phyloP scores from a whole-genome alignment of 306 rosid genomes.

The Lathyrus tuberosus region DNA sequence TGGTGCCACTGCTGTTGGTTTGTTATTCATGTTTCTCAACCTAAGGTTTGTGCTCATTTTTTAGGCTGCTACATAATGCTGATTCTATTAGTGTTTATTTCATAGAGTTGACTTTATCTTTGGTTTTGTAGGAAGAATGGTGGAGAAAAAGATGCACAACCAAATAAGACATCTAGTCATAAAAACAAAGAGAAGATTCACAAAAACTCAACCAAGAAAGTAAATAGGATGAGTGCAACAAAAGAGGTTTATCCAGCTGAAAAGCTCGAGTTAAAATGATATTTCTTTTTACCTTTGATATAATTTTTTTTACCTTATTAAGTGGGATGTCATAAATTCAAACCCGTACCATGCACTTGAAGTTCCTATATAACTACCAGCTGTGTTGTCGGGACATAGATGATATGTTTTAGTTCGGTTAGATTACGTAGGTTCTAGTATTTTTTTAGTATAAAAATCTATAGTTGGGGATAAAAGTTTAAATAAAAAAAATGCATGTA shows the following conservation, averaged over 20 bases:
- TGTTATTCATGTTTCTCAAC: slow-evolving; percentile 46
- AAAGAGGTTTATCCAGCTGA: slow-evolving; percentile 52
- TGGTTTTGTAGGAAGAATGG: slow-evolving; percentile 39
- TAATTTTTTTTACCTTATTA: too few species aligned
- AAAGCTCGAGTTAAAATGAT: slow-evolving; percentile 45
- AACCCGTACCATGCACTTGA: too few species aligned
- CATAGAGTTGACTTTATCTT: slow-evolving; percentile 8
- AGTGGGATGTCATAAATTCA: too few species aligned
- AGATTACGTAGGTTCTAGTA: too few species aligned
- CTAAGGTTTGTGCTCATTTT: slow-evolving; percentile 50
- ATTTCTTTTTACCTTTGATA: too few species aligned
- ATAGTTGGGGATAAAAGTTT: too few species aligned
- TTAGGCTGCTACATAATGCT: slow-evolving; percentile 17
- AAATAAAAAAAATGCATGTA: too few species aligned
- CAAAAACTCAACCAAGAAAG: slow-evolving; percentile 32
- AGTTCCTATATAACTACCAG: too few species aligned
- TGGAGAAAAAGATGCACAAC: slow-evolving; percentile 40
- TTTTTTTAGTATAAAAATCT: too few species aligned
- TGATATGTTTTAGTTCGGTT: too few species aligned
- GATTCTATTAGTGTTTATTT: slow-evolving; percentile 24
- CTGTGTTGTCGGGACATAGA: too few species aligned
- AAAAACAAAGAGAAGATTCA: slow-evolving; percentile 37
- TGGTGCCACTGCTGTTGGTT: slow-evolving; percentile 54
- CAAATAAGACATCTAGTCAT: slow-evolving; percentile 37
- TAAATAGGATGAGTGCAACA: slow-evolving; percentile 28